Evolutionary conservation across 371 early-diverging fungal genomes (phyloP).

Genomic region (Capillidium heterosporum): DNA sequence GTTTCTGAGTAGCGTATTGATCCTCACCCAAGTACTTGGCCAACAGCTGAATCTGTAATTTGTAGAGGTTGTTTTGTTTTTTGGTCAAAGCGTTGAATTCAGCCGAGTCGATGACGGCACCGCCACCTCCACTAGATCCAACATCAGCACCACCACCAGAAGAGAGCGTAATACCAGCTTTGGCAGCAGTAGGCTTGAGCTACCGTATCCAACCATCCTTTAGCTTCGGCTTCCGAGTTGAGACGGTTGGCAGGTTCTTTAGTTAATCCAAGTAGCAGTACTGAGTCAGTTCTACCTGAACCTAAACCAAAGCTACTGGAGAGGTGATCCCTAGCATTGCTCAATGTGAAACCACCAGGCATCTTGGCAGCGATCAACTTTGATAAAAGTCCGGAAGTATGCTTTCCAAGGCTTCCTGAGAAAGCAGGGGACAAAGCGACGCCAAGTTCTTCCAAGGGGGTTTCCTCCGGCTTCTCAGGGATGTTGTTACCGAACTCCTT

Average conservation of each 20-base stretch:
- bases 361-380: conserved; percentile 79
- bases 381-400: conserved; percentile 51
- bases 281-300: conserved; percentile 61
- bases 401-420: conserved; percentile 69
- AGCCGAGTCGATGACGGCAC: conserved; percentile 64
- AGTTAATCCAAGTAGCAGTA: conserved; percentile 60
- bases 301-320: conserved; percentile 66
- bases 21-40: conserved; percentile 79
- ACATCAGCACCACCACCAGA: conserved; percentile 32
- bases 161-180: conserved; percentile 53
- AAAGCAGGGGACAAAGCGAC: conserved; percentile 39
- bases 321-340: conserved; percentile 57
- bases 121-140: conserved; percentile 30
- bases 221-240: conserved; percentile 67
- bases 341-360: conserved; percentile 83
- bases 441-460: conserved; percentile 68
- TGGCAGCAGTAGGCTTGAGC: conserved; percentile 61
- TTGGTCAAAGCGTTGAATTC: conserved; percentile 69
- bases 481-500: conserved; percentile 66
- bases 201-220: conserved; percentile 65
- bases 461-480: conserved; percentile 90
- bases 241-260: conserved; percentile 77
- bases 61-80: conserved; percentile 59
- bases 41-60: conserved; percentile 70
- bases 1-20: conserved; percentile 55